Base-by-base conservation (phyloP, 352 stramenopile species). In the Phytophthora pluvialis region DNA sequence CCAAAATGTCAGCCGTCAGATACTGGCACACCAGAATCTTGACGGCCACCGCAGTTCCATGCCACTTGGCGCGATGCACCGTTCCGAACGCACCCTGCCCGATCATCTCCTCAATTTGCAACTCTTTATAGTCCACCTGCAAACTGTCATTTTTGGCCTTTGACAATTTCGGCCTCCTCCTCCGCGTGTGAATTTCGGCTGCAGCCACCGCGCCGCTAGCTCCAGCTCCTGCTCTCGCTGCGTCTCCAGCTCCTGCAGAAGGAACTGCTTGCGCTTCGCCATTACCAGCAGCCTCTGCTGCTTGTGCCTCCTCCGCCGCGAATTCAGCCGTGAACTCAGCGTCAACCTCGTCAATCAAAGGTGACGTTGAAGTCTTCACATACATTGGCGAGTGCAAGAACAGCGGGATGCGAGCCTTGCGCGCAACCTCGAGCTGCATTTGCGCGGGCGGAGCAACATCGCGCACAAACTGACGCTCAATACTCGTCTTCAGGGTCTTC, bases 371-470 rank as follows among this genome's bases (percentile, higher is more conserved):
- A 4, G 80, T 91, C 62, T 81, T 89, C 16, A 94, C 86, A 67
- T 94, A 93, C 85, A 95, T 92, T 8, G 87, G 87, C 26, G 87
- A 94, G 67, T 95, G 87, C 44, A 95, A 50, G 64, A 95, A 95
- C 10, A 95, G 57, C 38, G 87, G 87, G 21, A 95, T 95, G 1
- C 86, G 77, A 26, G 87, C 87, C 59, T 94, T 93, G 6, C 84
- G 78, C 8, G 87, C 87, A 2, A 95, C 84, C 40, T 95, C 85
- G 3, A 95, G 73, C 62, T 95, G 87, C 87, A 95, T 95, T 57
- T 95, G 87, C 28, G 87, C 87, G 0, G 87, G 87, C 18, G 86
- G 87, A 25, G 87, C 75, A 8, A 91, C 80, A 44, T 88, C 69
- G 12, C 81, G 78, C 43, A 90, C 83, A 57, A 93, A 93, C 52